Base-by-base conservation (phyloP, 768 basidiomycete genomes). In the Amanita rubescens region DNA sequence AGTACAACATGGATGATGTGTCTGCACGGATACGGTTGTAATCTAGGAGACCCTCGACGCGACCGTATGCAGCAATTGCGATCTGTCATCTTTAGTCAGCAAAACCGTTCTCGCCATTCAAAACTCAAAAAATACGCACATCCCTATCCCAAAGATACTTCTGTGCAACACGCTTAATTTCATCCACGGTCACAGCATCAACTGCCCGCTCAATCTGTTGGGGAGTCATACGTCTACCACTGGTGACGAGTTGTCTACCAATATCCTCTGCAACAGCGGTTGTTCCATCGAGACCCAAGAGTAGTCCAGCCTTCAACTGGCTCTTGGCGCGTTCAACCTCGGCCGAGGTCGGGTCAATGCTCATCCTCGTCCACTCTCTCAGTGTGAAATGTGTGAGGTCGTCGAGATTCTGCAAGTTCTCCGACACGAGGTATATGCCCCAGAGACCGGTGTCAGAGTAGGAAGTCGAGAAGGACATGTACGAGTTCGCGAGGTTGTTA, bases 371-470 rank as follows among this genome's bases (percentile, higher is more conserved):
- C 94, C 94, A 97, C 74, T 96, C 94, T 70, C 80, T 85, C 56
- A 99, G 76, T 15, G 94, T 95, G 71, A 94, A 95, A 75, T 99
- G 95, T 47, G 82, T 68, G 56, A 97, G 75, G 67, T 98, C 95
- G 63, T 98, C 95, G 41, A 98, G 76, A 75, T 94, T 94, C 74
- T 80, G 78, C 50, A 93, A 65, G 78, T 97, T 97, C 79, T 99
- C 96, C 15, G 90, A 84, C 55, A 94, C 91, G 51, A 96, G 73
- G 78, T 99, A 98, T 71, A 97, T 92, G 62, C 95, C 95, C 96
- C 95, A 99, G 32, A 98, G 83, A 54, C 96, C 96, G 17, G 94
- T 98, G 70, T 99, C 96, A 5, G 94, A 93, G 77, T 99, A 99
- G 5, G 89, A 92, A 1, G 95, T 98, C 15, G 93, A 95, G 85